Conservation (phyloP, 768 basidiomycete genomes). For the Gymnopilus junonius region DNA sequence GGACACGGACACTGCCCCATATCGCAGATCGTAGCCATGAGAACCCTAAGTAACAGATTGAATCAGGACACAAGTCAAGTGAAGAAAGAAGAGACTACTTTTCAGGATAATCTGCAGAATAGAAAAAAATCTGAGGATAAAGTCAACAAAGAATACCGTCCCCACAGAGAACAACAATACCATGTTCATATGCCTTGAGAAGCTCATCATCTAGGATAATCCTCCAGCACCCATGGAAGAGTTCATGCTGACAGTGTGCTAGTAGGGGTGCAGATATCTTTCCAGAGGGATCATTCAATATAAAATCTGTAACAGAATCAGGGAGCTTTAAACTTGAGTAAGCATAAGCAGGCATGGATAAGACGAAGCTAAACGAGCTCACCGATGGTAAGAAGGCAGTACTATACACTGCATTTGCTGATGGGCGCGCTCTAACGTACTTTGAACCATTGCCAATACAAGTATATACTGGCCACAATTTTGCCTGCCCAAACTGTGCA, state of each 20-base stretch:
- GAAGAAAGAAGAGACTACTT: too few relatives aligned
- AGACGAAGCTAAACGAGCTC: neutral
- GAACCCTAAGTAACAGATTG: neutral
- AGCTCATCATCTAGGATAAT: neutral
- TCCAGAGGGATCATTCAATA: neutral
- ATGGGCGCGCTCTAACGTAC: neutral
- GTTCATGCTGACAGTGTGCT: neutral
- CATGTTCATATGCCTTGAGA: neutral
- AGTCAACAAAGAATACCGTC: neutral
- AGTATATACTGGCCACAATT: neutral
- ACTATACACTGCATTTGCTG: neutral
- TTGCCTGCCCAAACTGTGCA: neutral
- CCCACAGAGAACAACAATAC: neutral
- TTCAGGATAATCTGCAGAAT: neutral
- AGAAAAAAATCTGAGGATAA: neutral
- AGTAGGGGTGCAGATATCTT: neutral
- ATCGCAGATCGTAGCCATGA: neutral
- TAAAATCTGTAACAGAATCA: neutral
- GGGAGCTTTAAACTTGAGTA: neutral
- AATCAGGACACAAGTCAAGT: neutral
- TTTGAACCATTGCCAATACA: neutral
- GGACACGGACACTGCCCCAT: neutral
- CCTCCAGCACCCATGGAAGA: neutral
- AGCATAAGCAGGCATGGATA: neutral
- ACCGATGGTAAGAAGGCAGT: neutral